Evolutionary conservation across 805 yeast genomes (phyloP), one percentile per base, ranked within the genome.

Genomic region (Saturnispora kantuleensis): DNA sequence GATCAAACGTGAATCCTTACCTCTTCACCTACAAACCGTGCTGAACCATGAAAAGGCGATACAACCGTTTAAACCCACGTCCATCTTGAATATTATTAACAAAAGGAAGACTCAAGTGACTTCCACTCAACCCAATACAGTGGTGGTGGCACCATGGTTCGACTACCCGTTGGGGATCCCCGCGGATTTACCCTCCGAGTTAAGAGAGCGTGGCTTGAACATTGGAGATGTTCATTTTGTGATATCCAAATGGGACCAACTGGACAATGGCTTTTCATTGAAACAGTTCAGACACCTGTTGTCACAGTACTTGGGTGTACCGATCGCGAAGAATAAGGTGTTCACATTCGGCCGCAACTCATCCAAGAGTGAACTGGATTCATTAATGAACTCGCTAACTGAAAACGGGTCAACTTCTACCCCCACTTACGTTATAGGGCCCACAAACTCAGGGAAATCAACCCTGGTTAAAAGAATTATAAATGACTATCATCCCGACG

Each of bases 381-480:
- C 40, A 29, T 29, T 47, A 8, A 17, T 45, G n/a, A 15, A 42
- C 10, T 39, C 47, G 3, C 13, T 47, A 17, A 39, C 45, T 26
- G 12, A 38, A n/a, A 35, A 42, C 17, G 38, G 42, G 10, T 31
- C 15, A 15, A 18, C 41, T 6, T 10, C 28, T 2, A 35, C 39
- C 13, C 36, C 42, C n/a, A 46, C 48, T 17, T 61, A 51, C 45
- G 49, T 60, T 3, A 49, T 61, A 12, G 65, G 65, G 2, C 59
- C 58, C 36, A 38, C 57, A 2, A 60, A 61, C 39, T 38, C 59
- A 1, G 65, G 65, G 15, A 61, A 61, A 38, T 46, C 64, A 10
- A 38, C 50, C 4, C 39, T 61, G 12, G 45, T 52, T 7, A 38
- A 38, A 13, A 31, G 29, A 13, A 36, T 47, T 7, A 10, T 47